phyloP scores from a whole-genome alignment of 1,284 basidiomycete genomes.

The Jaminaea rosea region DNA sequence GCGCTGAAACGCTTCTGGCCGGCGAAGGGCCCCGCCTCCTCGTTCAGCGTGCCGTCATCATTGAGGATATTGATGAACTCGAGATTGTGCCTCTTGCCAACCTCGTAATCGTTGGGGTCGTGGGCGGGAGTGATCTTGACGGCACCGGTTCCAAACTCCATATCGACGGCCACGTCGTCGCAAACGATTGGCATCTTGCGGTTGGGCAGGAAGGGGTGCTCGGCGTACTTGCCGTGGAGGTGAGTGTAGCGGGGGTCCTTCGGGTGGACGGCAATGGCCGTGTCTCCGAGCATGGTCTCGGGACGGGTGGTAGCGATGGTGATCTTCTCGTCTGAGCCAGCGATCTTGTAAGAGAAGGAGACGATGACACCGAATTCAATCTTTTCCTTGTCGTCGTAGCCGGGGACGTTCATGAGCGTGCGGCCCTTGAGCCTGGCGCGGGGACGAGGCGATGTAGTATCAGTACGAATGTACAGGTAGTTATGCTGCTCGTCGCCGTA shows the following conservation, averaged over 20 bases:
- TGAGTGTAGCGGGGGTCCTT: slow-evolving; percentile 89
- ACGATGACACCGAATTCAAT: slow-evolving; percentile 97
- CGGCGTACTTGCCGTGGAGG: slow-evolving; percentile 83
- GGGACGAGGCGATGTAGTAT: too few relatives aligned
- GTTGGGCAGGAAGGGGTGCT: slow-evolving; percentile 75
- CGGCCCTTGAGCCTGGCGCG: slow-evolving; percentile 81
- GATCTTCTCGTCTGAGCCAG: slow-evolving; percentile 77
- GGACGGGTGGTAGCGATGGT: slow-evolving; percentile 95
- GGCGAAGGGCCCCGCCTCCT: slow-evolving; percentile 74
- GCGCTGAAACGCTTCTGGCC: slow-evolving; percentile 79
- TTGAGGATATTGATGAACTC: slow-evolving; percentile 93
- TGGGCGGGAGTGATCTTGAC: slow-evolving; percentile 99
- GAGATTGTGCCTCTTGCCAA: slow-evolving; percentile 77
- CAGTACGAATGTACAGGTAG: too few relatives aligned
- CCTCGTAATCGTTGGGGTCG: slow-evolving; percentile 95
- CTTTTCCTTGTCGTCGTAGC: slow-evolving; percentile 84
- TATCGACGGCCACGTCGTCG: slow-evolving; percentile 80
- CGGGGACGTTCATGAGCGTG: slow-evolving; percentile 80
- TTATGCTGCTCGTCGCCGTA: too few relatives aligned
- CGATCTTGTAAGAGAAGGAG: slow-evolving; percentile 86
- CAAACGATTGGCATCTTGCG: slow-evolving; percentile 81
- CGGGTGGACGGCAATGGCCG: slow-evolving; percentile 92
- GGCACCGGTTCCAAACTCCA: slow-evolving; percentile 93
- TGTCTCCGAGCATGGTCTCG: slow-evolving; percentile 98
- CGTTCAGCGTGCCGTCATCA: slow-evolving; percentile 93